Base-by-base conservation (phyloP, 2,329 filamentous ascomycete species). In the Chaetothyriales sp. region DNA sequence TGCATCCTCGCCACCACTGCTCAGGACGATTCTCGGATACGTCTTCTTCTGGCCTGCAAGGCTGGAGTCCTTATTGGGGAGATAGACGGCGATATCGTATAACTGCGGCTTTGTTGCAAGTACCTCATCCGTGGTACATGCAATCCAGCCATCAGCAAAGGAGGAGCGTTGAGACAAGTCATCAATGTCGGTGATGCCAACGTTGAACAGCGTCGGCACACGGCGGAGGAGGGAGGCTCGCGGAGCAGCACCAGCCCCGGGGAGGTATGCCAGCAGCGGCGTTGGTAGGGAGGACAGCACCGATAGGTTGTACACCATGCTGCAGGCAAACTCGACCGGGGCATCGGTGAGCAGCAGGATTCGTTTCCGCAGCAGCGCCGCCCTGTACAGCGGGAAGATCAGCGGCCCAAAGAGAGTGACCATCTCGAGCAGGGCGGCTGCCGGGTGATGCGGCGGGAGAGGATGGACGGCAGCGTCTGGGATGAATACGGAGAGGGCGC, bases 241-340 rank as follows among this genome's bases (percentile, higher is more conserved):
- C 53, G 84, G 74, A 1, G 78, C 74, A 22, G 80, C 73, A 2
- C 78, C 74, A 22, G 74, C 73, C 0, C 76, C 65, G 18, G 82
- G 78, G n/a, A 95, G 72, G 12, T 83, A 69, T 48, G 88, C 80
- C 51, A 77, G 73, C 44, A 88, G 76, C 26, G 83, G 80, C 39
- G 82, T 74, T 25, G 92, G 88, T 44, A 96, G 83, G 59, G 88
- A 94, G 44, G 89, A 88, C 32, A 98, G 74, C 49, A 96, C 77
- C n/a, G 90, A 95, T 48, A 96, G 78, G 64, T 92, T 81, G 68
- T 96, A 98, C 55, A 96, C 92, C 90, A 89, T 94, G 66, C 95
- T 86, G 70, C 90, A 96, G 49, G 80, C 78, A 60, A 80, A 73
- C 64, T 89, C 83, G 19, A 98, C 87, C 0, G 92, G 92, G 9